Evolutionary conservation across 108 stramenopile genomes (phyloP).

Genomic region (Skeletonema costatum): DNA sequence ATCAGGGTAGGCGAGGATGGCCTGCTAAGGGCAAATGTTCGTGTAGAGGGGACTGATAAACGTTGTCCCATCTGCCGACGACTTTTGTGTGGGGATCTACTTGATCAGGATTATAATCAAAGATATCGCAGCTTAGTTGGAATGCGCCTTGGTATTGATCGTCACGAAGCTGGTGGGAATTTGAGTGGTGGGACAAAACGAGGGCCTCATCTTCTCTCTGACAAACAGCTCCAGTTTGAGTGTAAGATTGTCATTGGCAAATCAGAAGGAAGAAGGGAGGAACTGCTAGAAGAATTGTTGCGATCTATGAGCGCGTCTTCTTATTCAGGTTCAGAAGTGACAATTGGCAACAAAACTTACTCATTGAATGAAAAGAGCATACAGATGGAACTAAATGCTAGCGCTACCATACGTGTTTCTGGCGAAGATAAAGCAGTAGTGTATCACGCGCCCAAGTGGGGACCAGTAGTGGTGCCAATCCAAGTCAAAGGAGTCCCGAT

Average conservation of each 20-base stretch:
- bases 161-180: not conserved
- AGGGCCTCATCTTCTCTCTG: not conserved
- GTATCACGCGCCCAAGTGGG: not conserved
- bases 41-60: not conserved
- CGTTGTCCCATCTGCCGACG: not conserved
- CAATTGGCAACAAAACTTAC: not conserved
- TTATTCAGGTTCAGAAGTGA: not conserved
- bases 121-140: not conserved
- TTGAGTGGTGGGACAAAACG: not conserved
- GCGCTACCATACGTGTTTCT: not conserved
- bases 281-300: not conserved
- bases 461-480: not conserved
- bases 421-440: not conserved
- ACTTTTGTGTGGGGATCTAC: not conserved
- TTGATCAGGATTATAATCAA: not conserved
- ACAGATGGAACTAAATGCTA: not conserved
- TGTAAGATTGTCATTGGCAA: not conserved
- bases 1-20: not conserved
- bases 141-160: not conserved
- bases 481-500: not conserved
- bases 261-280: not conserved
- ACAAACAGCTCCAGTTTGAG: not conserved
- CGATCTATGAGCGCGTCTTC: not conserved
- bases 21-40: not conserved
- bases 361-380: not conserved